Evolutionary conservation across 2,329 filamentous ascomycete species (phyloP).

Genomic region (Chaetomium sp.): DNA sequence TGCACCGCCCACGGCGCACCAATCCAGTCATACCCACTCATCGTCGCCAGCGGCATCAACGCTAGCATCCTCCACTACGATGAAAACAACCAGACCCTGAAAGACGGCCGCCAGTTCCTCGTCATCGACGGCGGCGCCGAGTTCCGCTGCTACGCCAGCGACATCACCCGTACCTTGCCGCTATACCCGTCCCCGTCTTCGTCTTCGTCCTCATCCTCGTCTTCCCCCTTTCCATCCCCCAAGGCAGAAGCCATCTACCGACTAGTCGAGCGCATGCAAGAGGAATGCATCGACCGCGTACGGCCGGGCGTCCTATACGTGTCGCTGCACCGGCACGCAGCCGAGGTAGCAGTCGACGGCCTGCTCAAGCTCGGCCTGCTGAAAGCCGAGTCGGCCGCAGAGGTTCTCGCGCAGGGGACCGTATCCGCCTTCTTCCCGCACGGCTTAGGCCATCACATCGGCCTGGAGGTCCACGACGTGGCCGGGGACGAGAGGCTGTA

Average conservation of each 20-base stretch:
- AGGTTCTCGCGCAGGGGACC: conserved; percentile 47
- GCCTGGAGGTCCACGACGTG: conserved; percentile 59
- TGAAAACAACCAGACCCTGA: conserved; percentile 54
- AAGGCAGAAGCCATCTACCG: conserved; percentile 69
- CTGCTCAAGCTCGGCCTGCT: conserved; percentile 50
- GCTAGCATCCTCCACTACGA: conserved; percentile 83
- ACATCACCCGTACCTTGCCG: conserved; percentile 85
- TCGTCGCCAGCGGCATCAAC: conserved; percentile 77
- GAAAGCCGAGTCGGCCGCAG: conserved; percentile 28
- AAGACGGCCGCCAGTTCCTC: conserved; percentile 59
- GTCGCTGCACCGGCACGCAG: conserved; percentile 66
- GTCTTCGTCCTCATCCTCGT: conserved; percentile 41
- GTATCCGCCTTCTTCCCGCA: conserved; percentile 60
- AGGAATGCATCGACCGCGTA: conserved; percentile 61
- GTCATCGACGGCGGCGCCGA: conserved; percentile 86
- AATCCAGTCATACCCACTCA: conserved; percentile 79
- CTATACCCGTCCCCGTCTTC: conserved; percentile 46
- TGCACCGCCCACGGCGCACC: conserved; percentile 69
- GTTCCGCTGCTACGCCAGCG: conserved; percentile 77
- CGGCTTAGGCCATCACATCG: conserved; percentile 58
- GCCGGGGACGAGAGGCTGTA: conserved; percentile 36
- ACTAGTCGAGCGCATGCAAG: conserved; percentile 76
- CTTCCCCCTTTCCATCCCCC: conserved; percentile 31
- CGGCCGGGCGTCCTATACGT: conserved; percentile 64
- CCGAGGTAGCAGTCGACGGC: conserved; percentile 63